A percentile compares a stretch with the other conserved stretches of the same genome.
Evolutionary conservation across 1,139 yeast species (phyloP).

Genomic region (Hemisphaericaspora xylofermentans): DNA sequence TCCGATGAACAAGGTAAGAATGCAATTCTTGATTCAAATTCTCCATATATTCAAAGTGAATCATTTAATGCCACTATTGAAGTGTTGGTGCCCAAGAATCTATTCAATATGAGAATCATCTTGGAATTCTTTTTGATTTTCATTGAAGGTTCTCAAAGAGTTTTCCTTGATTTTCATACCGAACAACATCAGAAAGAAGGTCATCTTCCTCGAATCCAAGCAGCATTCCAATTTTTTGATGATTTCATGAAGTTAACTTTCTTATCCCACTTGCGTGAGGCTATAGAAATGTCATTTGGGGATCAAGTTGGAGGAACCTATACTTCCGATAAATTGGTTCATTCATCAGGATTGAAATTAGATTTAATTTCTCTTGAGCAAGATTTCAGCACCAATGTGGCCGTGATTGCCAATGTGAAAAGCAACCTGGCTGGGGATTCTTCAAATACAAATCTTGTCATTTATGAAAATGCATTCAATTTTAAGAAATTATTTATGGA

Average conservation of each 20-base stretch:
- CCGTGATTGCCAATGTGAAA: constrained; percentile 1
- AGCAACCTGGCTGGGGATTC: constrained; percentile 1
- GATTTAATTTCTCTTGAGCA: constrained; percentile 21
- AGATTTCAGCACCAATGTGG: constrained; percentile 9
- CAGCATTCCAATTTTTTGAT: constrained; percentile 52
- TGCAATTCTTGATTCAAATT: constrained; percentile 16
- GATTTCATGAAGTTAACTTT: constrained; percentile 65
- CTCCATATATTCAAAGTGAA: constrained; percentile 62
- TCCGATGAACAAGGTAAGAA: constrained; percentile 15
- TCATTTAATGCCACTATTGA: constrained; percentile 56
- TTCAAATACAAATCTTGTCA: constrained; percentile 3
- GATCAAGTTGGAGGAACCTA: constrained; percentile 28
- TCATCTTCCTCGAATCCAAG: constrained; percentile 19
- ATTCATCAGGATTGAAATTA: constrained; percentile 19
- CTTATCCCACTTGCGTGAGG: constrained; percentile 61
- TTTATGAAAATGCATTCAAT: constrained; percentile 52
- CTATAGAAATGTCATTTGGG: constrained; percentile 41
- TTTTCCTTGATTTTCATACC: constrained; percentile 21
- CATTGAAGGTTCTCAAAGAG: constrained; percentile 46
- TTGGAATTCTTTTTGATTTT: constrained; percentile 61
- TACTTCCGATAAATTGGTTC: constrained; percentile 7
- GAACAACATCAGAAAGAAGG: constrained; percentile 8
- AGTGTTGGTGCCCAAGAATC: constrained; percentile 67
- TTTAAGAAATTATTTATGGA: constrained; percentile 53
- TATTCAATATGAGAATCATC: constrained; percentile 80